Base-by-base conservation (phyloP, 139 green algal genomes). In the Diplosphaera chodatii region DNA sequence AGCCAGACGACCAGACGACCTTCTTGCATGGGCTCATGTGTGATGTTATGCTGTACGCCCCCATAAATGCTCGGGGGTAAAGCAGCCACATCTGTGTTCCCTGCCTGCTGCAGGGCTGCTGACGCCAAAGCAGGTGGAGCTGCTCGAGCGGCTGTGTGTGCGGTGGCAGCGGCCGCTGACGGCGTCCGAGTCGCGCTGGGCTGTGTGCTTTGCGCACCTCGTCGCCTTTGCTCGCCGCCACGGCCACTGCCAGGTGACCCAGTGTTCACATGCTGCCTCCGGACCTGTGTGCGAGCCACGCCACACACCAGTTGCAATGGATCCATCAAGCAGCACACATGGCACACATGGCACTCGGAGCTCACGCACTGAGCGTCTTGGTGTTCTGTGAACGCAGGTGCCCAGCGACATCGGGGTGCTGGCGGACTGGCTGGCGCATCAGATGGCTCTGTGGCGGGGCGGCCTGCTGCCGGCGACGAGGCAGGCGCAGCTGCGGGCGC, bases 341-440 rank as follows among this genome's bases (percentile, higher is more conserved):
- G n/a, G n/a, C n/a, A n/a, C n/a, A n/a, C n/a, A n/a, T n/a, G n/a
- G n/a, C n/a, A n/a, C n/a, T n/a, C n/a, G n/a, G n/a, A n/a, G n/a
- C n/a, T n/a, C n/a, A n/a, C n/a, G n/a, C n/a, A n/a, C n/a, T n/a
- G n/a, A n/a, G n/a, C n/a, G n/a, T n/a, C n/a, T n/a, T n/a, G n/a
- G n/a, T n/a, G n/a, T n/a, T n/a, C n/a, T n/a, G n/a, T n/a, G n/a
- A n/a, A n/a, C n/a, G n/a, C 55, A 59, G 48, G 48, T 59, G 48
- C 48, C 48, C 16, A 23, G 25, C 13, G 48, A 59, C 18, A 59
- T 59, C 63, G 63, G 15, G 41, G 34, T 37, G 6, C 59, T 84
- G 76, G 63, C 37, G 64, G 30, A 37, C n/a, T 82, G 75, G 79
- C 63, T 84, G 55, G 33, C n/a, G 18, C 62, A 77, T 40, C 67